Conservation (phyloP, 805 yeast genomes). For the Saturnispora silvae region DNA sequence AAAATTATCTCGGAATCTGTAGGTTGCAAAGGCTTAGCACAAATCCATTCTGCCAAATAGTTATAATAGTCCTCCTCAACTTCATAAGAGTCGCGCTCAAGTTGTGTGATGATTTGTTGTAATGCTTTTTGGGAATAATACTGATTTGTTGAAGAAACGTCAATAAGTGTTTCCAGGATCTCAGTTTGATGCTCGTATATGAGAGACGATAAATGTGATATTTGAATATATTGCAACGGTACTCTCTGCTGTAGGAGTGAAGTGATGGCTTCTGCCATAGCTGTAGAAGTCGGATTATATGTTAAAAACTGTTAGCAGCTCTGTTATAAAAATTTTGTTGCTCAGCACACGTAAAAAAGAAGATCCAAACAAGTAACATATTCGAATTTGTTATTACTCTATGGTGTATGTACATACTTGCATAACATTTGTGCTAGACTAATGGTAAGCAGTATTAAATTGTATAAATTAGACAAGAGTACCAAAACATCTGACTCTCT, state of each 20-base stretch:
- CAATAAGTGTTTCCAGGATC: conserved; percentile 16
- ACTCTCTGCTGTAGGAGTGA: conserved; percentile 24
- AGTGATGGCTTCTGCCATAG: conserved; percentile 18
- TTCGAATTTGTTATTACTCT: too few relatives aligned
- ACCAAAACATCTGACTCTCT: conserved; percentile 80
- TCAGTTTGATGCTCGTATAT: conserved; percentile 9
- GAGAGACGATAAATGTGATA: neutral
- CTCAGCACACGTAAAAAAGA: too few relatives aligned
- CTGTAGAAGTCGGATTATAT: too few relatives aligned
- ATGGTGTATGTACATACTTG: too few relatives aligned
- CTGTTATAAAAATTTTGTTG: too few relatives aligned
- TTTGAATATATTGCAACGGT: conserved; percentile 10
- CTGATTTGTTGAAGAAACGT: conserved; percentile 31
- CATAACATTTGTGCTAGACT: too few relatives aligned
- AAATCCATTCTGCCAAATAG: conserved; percentile 27
- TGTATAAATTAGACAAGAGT: conserved; percentile 16
- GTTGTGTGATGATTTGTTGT: conserved; percentile 31
- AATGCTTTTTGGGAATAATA: conserved; percentile 41
- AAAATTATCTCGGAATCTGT: conserved; percentile 30
- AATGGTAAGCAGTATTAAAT: too few relatives aligned
- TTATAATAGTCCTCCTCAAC: conserved; percentile 36
- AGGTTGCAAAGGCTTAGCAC: conserved; percentile 26
- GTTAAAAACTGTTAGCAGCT: too few relatives aligned
- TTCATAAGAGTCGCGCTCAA: conserved; percentile 16
- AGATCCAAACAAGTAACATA: too few relatives aligned